Percentiles rank a stretch among this genome's conserved stretches.
Evolutionary conservation across 768 basidiomycete genomes (phyloP).

Genomic region (Rhodotorula babjevae): DNA sequence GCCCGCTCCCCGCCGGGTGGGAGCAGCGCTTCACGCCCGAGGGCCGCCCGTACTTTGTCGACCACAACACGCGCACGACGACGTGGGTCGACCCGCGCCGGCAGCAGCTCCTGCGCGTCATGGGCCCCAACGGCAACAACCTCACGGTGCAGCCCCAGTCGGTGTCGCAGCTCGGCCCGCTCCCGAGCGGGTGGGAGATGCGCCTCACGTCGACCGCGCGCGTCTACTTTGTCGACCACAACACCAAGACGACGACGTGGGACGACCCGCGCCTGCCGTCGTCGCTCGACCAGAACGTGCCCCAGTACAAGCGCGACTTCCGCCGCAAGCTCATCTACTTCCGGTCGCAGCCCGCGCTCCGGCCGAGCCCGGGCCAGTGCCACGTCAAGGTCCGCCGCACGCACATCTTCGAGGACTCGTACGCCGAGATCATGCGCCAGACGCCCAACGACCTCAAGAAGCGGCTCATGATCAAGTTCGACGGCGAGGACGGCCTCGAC

Average conservation of each 20-base stretch:
- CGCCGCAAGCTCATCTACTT: conserved; percentile 98
- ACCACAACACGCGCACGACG: conserved; percentile 97
- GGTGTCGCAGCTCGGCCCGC: conserved; percentile 90
- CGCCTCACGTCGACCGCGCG: conserved; percentile 94
- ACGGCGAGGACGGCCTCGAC: conserved; percentile 93
- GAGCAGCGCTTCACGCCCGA: conserved; percentile 98
- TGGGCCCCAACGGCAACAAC: conserved; percentile 88
- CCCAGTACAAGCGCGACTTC: conserved; percentile 99
- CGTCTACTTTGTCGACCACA: conserved; percentile 89
- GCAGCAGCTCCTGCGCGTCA: conserved; percentile 91
- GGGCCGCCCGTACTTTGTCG: conserved; percentile 96
- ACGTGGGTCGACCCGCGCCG: conserved; percentile 99
- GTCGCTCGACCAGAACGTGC: conserved; percentile 90
- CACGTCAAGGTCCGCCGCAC: conserved; percentile 97
- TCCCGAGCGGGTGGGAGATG: conserved; percentile 99
- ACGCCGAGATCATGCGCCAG: conserved; percentile 99
- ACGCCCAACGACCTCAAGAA: conserved; percentile 98
- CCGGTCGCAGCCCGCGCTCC: conserved; percentile 95
- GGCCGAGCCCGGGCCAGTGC: conserved; percentile 96
- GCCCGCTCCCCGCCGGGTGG: conserved; percentile 93
- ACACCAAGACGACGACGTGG: conserved; percentile 94
- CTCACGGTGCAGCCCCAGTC: conserved; percentile 85
- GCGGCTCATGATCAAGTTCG: conserved; percentile 97
- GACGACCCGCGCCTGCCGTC: conserved; percentile 96
- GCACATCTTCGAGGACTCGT: conserved; percentile 98